Conservation (phyloP, 1,284 basidiomycete genomes). For the Gymnopus androsaceus region DNA sequence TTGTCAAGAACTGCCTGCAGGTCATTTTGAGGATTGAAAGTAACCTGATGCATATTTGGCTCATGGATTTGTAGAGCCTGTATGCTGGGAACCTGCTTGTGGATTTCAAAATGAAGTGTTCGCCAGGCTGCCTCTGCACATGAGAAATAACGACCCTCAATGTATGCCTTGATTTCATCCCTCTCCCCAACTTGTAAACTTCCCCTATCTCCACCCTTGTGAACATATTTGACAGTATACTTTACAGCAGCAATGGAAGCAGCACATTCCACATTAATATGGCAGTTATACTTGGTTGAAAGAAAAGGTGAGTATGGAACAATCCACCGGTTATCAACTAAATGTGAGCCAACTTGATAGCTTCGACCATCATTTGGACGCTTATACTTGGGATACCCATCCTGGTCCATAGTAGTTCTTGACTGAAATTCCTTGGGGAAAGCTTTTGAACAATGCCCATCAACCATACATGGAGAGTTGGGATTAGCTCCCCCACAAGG, state of each 20-base stretch:
- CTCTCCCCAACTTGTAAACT: conserved; percentile 25
- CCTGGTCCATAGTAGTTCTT: conserved; percentile 29
- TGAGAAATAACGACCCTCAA: conserved; percentile 36
- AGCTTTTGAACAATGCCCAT: conserved; percentile 35
- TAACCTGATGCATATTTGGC: no score
- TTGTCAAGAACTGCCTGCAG: no score
- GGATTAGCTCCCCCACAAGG: conserved; percentile 30
- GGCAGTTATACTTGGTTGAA: conserved; percentile 37
- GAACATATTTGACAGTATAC: conserved; percentile 42
- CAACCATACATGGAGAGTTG: conserved; percentile 32
- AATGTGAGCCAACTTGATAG: no score
- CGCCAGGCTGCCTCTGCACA: conserved; percentile 32
- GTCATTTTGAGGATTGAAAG: no score
- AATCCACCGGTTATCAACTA: conserved; percentile 39
- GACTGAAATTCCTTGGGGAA: conserved; percentile 35
- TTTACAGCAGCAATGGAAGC: conserved; percentile 28
- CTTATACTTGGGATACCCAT: conserved; percentile 35
- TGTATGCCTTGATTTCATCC: conserved; percentile 34
- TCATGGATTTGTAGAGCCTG: no score
- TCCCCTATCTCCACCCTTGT: no score
- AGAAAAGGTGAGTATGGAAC: conserved; percentile 41
- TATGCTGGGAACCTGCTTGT: conserved; percentile 37
- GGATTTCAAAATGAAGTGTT: conserved; percentile 34
- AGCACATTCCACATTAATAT: conserved; percentile 46
- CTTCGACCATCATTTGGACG: conserved; percentile 30